phyloP scores from a whole-genome alignment of 2,329 filamentous ascomycete genomes.

The Penicillium olsonii region DNA sequence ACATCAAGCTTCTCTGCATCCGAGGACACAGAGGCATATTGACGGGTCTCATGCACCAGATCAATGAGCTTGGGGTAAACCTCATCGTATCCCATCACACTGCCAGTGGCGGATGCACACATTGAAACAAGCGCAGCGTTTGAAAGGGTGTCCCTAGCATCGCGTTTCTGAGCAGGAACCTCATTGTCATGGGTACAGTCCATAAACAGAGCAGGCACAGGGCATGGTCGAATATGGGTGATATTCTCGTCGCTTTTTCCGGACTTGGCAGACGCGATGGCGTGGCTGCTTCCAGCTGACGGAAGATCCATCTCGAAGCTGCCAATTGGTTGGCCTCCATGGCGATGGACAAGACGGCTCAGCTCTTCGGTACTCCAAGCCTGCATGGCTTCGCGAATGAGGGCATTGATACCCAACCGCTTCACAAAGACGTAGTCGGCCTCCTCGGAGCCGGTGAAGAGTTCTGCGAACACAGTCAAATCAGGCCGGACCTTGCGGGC shows the following conservation, averaged over 20 bases:
- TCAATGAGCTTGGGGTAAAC: conserved; percentile 93
- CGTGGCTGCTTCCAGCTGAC: conserved; percentile 59
- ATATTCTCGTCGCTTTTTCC: conserved; percentile 60
- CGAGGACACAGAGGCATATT: conserved; percentile 79
- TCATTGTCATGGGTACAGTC: conserved; percentile 99
- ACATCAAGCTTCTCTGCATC: conserved; percentile 54
- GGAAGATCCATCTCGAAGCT: conserved; percentile 95
- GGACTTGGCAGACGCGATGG: conserved; percentile 36
- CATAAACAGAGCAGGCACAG: conserved; percentile 95
- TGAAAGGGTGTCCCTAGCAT: conserved; percentile 88
- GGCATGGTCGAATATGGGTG: conserved; percentile 79
- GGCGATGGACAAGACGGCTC: conserved; percentile 87
- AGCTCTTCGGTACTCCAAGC: conserved; percentile 94
- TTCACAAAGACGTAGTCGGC: conserved; percentile 97
- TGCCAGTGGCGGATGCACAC: conserved; percentile 92
- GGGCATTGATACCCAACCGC: conserved; percentile 81
- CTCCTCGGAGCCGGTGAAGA: conserved; percentile 93
- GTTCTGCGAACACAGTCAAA: conserved; percentile 87
- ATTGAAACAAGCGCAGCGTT: conserved; percentile 93
- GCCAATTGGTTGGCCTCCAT: conserved; percentile 91
- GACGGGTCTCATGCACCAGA: conserved; percentile 81
- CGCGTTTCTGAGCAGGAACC: conserved; percentile 89
- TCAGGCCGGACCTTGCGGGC: conserved; percentile 86
- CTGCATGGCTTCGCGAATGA: conserved; percentile 98
- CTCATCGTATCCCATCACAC: conserved; percentile 97